phyloP scores from a whole-genome alignment of 768 basidiomycete species.

The Termitomyces eurrhizus region DNA sequence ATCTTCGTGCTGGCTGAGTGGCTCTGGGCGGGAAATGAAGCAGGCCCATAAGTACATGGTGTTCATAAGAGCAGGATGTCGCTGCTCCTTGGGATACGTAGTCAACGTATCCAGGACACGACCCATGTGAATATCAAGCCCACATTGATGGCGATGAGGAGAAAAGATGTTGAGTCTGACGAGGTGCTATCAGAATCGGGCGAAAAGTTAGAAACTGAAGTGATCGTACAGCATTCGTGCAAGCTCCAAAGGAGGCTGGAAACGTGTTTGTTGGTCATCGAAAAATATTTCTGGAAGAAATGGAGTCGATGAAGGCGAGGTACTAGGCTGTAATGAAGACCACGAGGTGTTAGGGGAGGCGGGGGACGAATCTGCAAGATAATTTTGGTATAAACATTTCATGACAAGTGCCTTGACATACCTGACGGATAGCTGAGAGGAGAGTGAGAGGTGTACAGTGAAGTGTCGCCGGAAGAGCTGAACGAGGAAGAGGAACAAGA shows the following conservation, averaged over 20 bases:
- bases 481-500: slow-evolving; percentile 56
- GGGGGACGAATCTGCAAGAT: slow-evolving; percentile 32
- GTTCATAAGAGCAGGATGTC: slow-evolving; percentile 75
- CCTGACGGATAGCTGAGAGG: slow-evolving; percentile 49
- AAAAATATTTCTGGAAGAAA: slow-evolving; percentile 44
- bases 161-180: slow-evolving; percentile 70
- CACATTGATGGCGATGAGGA: slow-evolving; percentile 71
- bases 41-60: slow-evolving; percentile 83
- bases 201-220: slow-evolving; percentile 4
- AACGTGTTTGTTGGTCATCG: slow-evolving; percentile 45
- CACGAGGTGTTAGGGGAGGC: slow-evolving; percentile 52
- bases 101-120: slow-evolving; percentile 59
- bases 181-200: slow-evolving; percentile 11
- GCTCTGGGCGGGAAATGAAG: slow-evolving; percentile 70
- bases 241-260: slow-evolving; percentile 53
- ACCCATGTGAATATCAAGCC: slow-evolving; percentile 66
- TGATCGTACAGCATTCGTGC: slow-evolving; percentile 60
- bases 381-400: slow-evolving; percentile 1
- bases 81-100: slow-evolving; percentile 52
- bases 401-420: slow-evolving; percentile 21
- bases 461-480: slow-evolving; percentile 48
- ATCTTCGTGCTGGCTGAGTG: slow-evolving; percentile 67
- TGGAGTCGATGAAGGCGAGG: slow-evolving; percentile 51
- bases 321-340: slow-evolving; percentile 39
- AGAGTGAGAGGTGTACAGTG: slow-evolving; percentile 52